Percentiles rank a stretch among this genome's conserved stretches.
Evolutionary conservation across 2,329 filamentous ascomycete genomes (phyloP).

Genomic region (Ustilaginoidea virens): DNA sequence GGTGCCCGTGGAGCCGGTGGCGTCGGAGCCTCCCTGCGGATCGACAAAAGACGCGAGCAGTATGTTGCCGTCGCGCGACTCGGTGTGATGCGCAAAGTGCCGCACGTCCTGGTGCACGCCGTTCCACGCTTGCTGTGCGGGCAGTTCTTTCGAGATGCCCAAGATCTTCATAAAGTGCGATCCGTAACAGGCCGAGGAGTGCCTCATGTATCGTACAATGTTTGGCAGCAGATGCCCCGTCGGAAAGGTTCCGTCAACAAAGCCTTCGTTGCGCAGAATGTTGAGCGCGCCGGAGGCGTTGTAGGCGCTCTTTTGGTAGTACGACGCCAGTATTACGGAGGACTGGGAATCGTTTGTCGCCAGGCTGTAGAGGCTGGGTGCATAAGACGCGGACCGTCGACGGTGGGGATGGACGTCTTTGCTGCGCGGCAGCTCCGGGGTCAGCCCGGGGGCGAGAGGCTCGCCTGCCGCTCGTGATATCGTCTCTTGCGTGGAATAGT

Average conservation of each 20-base stretch:
- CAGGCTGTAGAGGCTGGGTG: slow-evolving; percentile 45
- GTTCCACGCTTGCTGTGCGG: slow-evolving; percentile 24
- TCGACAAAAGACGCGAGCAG: slow-evolving; percentile 58
- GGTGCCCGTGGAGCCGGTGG: slow-evolving; percentile 46
- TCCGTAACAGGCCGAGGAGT: slow-evolving; percentile 51
- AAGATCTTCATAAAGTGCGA: slow-evolving; percentile 47
- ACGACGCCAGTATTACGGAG: slow-evolving; percentile 35
- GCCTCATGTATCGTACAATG: slow-evolving; percentile 49
- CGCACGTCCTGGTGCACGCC: slow-evolving; percentile 44
- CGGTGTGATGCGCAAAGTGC: slow-evolving; percentile 48
- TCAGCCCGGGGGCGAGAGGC: slow-evolving; percentile 6
- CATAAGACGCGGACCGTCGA: slow-evolving; percentile 16
- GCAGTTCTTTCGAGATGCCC: slow-evolving; percentile 40
- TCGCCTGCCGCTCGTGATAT: slow-evolving; percentile 8
- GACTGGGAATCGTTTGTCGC: slow-evolving; percentile 39
- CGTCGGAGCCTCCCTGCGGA: slow-evolving; percentile 49
- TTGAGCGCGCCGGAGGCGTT: slow-evolving; percentile 31
- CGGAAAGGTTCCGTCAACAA: slow-evolving; percentile 43
- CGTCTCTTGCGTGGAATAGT: slow-evolving; percentile 11
- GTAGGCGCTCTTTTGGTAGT: slow-evolving; percentile 32
- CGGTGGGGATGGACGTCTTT: slow-evolving; percentile 7
- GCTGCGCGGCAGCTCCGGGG: slow-evolving; percentile 9
- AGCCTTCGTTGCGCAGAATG: slow-evolving; percentile 34
- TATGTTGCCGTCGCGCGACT: slow-evolving; percentile 40
- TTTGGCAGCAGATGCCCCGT: slow-evolving; percentile 43